Conservation (phyloP, 192 early-diverging fungal species). For the Nowakowskiella sp. region DNA sequence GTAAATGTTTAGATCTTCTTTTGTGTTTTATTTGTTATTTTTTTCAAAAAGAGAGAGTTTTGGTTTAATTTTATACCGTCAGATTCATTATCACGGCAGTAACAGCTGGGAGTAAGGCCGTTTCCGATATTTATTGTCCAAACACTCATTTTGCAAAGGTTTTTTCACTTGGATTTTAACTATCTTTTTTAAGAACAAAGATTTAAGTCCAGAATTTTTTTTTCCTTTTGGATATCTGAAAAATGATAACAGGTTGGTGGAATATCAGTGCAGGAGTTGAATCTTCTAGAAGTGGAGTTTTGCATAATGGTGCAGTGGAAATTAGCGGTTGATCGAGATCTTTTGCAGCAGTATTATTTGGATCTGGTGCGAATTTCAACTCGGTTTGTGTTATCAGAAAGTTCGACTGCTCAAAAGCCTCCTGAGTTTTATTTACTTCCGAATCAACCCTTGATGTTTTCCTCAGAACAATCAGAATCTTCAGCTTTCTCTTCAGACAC, state of each 20-base stretch:
- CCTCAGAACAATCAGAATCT: too few relatives aligned
- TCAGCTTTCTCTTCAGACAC: too few relatives aligned
- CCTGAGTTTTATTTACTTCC: too few relatives aligned
- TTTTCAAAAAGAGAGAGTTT: too few relatives aligned
- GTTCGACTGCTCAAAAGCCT: too few relatives aligned
- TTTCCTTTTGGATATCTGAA: too few relatives aligned
- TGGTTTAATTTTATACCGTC: too few relatives aligned
- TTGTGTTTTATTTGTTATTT: too few relatives aligned
- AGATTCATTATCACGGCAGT: constrained; percentile 86
- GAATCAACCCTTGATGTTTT: too few relatives aligned
- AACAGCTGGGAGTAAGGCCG: constrained; percentile 74
- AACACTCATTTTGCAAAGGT: constrained; percentile 87
- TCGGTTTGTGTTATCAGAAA: too few relatives aligned
- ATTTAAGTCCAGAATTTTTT: background rate
- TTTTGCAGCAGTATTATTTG: constrained; percentile 86
- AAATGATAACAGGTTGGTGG: constrained; percentile 63
- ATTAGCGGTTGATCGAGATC: constrained; percentile 63
- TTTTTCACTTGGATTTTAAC: background rate
- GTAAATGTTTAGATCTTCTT: too few relatives aligned
- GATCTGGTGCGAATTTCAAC: constrained; percentile 77
- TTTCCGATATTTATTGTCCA: constrained; percentile 90
- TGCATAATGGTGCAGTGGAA: constrained; percentile 86
- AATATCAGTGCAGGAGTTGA: constrained; percentile 84
- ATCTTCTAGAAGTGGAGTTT: constrained; percentile 80
- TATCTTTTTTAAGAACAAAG: constrained; percentile 1